These are phyloP conservation scores for Phytophthora europaea DNA, from an alignment of 352 stramenopile species.

Conservation along the genomic window DNA sequence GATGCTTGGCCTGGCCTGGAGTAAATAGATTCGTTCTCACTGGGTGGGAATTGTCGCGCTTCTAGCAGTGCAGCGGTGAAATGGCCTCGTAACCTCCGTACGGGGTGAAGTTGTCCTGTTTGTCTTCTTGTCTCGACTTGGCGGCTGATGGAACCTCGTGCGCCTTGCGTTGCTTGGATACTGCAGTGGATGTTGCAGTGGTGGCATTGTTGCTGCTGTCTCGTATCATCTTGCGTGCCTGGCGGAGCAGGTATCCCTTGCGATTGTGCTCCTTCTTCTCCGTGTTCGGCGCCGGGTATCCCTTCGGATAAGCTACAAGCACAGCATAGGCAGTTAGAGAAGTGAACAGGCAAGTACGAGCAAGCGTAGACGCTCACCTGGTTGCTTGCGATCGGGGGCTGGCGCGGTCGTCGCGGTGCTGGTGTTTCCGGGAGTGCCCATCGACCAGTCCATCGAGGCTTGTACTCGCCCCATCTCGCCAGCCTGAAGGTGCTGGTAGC, in stretches of 20 bases:
- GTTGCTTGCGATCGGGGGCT: constrained; percentile 23
- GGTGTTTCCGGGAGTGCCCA: background rate
- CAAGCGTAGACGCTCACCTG: constrained; percentile 21
- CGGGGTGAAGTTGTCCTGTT: constrained; percentile 10
- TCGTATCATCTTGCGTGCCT: constrained; percentile 59
- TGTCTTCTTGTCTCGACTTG: constrained; percentile 28
- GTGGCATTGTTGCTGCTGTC: constrained; percentile 22
- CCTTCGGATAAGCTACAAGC: constrained; percentile 22
- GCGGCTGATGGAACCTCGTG: background rate
- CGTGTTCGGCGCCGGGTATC: background rate
- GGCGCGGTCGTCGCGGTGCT: background rate
- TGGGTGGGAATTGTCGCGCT: constrained; percentile 4
- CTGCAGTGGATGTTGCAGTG: background rate
- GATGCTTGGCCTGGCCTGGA: constrained; percentile 9
- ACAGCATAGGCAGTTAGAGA: background rate
- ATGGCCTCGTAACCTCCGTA: constrained; percentile 22
- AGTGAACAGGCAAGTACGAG: background rate
- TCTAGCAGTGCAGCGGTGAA: constrained; percentile 25
- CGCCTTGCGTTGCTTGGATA: constrained; percentile 16
- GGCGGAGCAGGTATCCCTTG: constrained; percentile 74
- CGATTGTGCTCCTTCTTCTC: constrained; percentile 85
- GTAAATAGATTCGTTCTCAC: constrained; percentile 46
- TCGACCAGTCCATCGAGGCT: constrained; percentile 29
- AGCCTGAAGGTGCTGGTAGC: constrained; percentile 14
- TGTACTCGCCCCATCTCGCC: constrained; percentile 29